Percentiles rank a stretch among this genome's conserved stretches.
Evolutionary conservation across 225 moss, liverwort and hornwort genomes (phyloP).

Genomic region (Bryoerythrophyllum caledonicum): DNA sequence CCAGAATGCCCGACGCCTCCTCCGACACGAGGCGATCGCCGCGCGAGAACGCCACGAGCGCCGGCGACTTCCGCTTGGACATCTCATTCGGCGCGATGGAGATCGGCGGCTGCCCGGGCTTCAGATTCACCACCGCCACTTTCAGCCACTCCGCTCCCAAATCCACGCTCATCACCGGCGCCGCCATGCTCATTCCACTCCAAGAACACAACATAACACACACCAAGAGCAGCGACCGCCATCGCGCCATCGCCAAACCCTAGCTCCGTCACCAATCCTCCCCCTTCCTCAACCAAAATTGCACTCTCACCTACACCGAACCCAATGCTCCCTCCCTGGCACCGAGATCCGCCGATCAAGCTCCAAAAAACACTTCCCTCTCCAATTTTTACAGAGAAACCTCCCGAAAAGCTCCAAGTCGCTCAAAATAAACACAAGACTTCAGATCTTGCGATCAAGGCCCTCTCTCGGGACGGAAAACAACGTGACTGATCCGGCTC

Average conservation of each 20-base stretch:
- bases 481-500: too few relatives aligned
- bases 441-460: too few relatives aligned
- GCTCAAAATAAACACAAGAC: too few relatives aligned
- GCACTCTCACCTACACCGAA: too few relatives aligned
- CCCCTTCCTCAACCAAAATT: too few relatives aligned
- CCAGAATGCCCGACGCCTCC: constrained; percentile 84
- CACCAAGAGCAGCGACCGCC: constrained; percentile 11
- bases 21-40: constrained; percentile 89
- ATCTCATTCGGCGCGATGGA: constrained; percentile 94
- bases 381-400: too few relatives aligned
- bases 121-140: constrained; percentile 95
- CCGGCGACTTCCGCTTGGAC: constrained; percentile 97
- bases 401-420: too few relatives aligned
- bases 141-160: constrained; percentile 98
- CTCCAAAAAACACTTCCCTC: too few relatives aligned
- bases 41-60: constrained; percentile 80
- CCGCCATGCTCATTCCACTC: constrained; percentile 15
- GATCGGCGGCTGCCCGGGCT: constrained; percentile 90
- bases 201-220: constrained; percentile 6
- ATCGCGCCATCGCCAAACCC: constrained; percentile 12
- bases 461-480: too few relatives aligned
- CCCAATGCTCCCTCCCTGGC: too few relatives aligned
- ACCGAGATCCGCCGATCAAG: too few relatives aligned
- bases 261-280: not conserved
- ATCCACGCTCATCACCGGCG: constrained; percentile 88